phyloP scores from a whole-genome alignment of 1,139 yeast genomes.

The Protomyces inouyei region DNA sequence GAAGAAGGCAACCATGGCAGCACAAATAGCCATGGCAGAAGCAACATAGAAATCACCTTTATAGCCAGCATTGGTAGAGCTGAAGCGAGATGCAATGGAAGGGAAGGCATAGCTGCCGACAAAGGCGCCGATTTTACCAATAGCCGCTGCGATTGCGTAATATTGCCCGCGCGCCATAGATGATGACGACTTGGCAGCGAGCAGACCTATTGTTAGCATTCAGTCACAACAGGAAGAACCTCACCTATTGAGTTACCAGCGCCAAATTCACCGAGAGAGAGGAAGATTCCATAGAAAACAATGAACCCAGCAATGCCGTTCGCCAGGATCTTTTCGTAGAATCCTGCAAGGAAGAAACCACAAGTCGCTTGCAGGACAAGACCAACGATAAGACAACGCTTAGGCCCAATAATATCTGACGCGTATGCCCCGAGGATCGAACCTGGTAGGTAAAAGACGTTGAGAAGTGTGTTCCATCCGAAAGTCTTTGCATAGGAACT shows the following conservation, averaged over 20 bases:
- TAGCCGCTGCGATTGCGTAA: constrained; percentile 86
- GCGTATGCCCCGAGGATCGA: constrained; percentile 73
- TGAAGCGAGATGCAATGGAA: constrained; percentile 50
- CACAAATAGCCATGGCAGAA: constrained; percentile 65
- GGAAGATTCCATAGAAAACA: constrained; percentile 80
- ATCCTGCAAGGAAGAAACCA: constrained; percentile 83
- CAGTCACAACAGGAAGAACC: constrained; percentile 37
- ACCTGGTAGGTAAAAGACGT: constrained; percentile 86
- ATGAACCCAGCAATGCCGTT: constrained; percentile 69
- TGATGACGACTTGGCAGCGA: constrained; percentile 81
- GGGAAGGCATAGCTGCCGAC: constrained; percentile 89
- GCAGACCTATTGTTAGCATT: constrained; percentile 43
- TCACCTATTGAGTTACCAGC: constrained; percentile 74
- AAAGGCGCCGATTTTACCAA: constrained; percentile 88
- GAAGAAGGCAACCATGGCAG: constrained; percentile 65
- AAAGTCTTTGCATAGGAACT: constrained; percentile 57
- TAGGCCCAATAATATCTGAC: constrained; percentile 86
- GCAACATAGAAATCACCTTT: constrained; percentile 81
- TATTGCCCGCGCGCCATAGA: constrained; percentile 86
- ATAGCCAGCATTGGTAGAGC: constrained; percentile 47
- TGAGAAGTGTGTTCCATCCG: constrained; percentile 90
- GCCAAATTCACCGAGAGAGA: constrained; percentile 85
- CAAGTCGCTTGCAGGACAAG: constrained; percentile 66
- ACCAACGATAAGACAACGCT: constrained; percentile 68
- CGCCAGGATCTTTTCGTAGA: constrained; percentile 49